Percentiles rank a stretch among this genome's conserved stretches.
phyloP scores from a whole-genome alignment of 257 asterid genomes.

The Rauvolfia tetraphylla region DNA sequence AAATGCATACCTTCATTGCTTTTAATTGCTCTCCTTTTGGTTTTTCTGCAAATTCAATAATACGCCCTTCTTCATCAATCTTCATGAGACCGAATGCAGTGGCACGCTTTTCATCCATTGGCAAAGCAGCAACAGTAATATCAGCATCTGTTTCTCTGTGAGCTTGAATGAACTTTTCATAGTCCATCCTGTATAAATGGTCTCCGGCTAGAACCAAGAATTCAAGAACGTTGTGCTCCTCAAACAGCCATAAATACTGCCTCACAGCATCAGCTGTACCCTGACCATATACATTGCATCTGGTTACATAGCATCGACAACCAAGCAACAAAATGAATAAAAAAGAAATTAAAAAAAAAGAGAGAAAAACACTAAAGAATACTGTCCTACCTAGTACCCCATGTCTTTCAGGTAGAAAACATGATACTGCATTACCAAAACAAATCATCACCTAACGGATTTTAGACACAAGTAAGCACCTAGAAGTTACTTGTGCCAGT shows the following conservation, averaged over 20 bases:
- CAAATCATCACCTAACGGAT: neutral
- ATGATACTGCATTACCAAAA: neutral
- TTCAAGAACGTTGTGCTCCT: conserved; percentile 85
- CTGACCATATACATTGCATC: conserved; percentile 28
- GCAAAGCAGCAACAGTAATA: conserved; percentile 93
- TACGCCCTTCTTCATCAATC: conserved; percentile 96
- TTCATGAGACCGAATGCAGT: conserved; percentile 94
- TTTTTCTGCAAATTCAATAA: conserved; percentile 84
- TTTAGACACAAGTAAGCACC: neutral
- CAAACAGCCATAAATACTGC: conserved; percentile 88
- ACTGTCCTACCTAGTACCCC: neutral
- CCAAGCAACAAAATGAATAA: no score
- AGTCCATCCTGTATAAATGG: conserved; percentile 92
- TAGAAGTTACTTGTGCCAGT: neutral
- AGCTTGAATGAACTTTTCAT: conserved; percentile 90
- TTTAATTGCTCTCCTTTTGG: conserved; percentile 88
- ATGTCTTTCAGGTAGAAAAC: neutral
- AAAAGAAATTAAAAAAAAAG: no score
- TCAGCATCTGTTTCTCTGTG: conserved; percentile 99
- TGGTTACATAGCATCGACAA: conserved; percentile 6
- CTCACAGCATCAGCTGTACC: conserved; percentile 99
- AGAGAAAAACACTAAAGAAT: conserved; percentile 11
- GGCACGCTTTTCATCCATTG: conserved; percentile 96
- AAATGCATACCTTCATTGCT: conserved; percentile 63
- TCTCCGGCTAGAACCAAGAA: conserved; percentile 91